Evolutionary conservation across 352 stramenopile genomes (phyloP).

Genomic region (Phytophthora pini): DNA sequence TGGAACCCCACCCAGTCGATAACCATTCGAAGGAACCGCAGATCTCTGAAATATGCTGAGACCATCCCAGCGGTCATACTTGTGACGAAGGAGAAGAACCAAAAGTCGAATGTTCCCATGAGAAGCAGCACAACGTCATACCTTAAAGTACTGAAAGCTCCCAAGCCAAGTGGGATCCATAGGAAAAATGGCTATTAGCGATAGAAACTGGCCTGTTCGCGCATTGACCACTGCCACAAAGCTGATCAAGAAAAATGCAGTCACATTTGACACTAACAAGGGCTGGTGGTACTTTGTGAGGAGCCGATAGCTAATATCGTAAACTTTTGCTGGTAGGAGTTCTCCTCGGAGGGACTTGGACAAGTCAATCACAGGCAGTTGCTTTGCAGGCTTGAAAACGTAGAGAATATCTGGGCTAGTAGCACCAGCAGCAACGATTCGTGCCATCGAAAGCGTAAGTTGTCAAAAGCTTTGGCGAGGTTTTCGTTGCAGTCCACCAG

Average conservation of each 20-base stretch:
- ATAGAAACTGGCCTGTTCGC: constrained; percentile 18
- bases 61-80: constrained; percentile 33
- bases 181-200: constrained; percentile 18
- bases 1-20: constrained; percentile 44
- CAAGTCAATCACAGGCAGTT: constrained; percentile 36
- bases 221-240: constrained; percentile 28
- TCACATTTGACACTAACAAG: constrained; percentile 30
- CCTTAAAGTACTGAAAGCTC: constrained; percentile 26
- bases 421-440: background rate
- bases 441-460: background rate
- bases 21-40: constrained; percentile 33
- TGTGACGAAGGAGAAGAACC: constrained; percentile 46
- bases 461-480: background rate
- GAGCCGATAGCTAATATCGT: constrained; percentile 24
- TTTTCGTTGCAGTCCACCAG: background rate
- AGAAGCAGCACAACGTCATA: constrained; percentile 45
- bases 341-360: constrained; percentile 40
- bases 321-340: constrained; percentile 25
- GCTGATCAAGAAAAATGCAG: constrained; percentile 25
- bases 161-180: constrained; percentile 33
- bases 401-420: constrained; percentile 24
- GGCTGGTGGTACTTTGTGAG: constrained; percentile 35
- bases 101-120: constrained; percentile 49
- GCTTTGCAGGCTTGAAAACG: constrained; percentile 18
- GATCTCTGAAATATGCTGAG: constrained; percentile 34